These are phyloP conservation scores for Hemileccinum rubropunctum DNA, from an alignment of 768 basidiomycete genomes.

Conservation along the genomic window DNA sequence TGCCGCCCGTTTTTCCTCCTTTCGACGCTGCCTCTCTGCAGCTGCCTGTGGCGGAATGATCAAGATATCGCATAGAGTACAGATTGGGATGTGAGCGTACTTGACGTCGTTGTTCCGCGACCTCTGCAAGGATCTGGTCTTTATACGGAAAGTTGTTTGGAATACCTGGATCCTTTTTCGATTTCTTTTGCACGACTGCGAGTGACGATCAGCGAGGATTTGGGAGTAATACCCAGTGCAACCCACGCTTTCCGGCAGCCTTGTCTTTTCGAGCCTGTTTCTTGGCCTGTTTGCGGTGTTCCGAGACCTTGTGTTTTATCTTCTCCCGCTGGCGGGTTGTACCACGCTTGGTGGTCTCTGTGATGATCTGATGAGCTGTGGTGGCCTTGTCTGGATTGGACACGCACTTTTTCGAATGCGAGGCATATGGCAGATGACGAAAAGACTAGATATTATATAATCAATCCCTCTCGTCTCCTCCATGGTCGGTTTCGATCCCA, in stretches of 20 bases:
- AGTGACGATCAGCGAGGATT: slow-evolving; percentile 1
- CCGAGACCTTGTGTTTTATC: slow-evolving; percentile 71
- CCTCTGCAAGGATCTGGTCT: slow-evolving; percentile 89
- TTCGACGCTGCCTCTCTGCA: slow-evolving; percentile 71
- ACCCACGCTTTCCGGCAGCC: slow-evolving; percentile 80
- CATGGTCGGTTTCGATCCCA: slow-evolving; percentile 34
- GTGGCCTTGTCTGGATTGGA: neutral
- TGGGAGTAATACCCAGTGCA: neutral
- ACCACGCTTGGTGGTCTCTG: slow-evolving; percentile 83
- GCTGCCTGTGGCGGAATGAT: slow-evolving; percentile 47
- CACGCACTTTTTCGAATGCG: slow-evolving; percentile 65
- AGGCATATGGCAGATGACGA: slow-evolving; percentile 58
- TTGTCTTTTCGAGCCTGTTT: slow-evolving; percentile 73
- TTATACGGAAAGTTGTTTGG: slow-evolving; percentile 94
- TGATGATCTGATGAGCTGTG: neutral
- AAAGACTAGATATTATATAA: slow-evolving; percentile 17
- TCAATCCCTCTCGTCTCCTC: neutral
- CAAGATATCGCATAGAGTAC: neutral
- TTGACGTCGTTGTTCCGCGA: slow-evolving; percentile 74
- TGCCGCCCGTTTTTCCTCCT: slow-evolving; percentile 59
- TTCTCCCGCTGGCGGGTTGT: slow-evolving; percentile 72
- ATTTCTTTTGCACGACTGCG: slow-evolving; percentile 40
- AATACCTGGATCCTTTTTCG: slow-evolving; percentile 83
- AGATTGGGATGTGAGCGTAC: slow-evolving; percentile 35
- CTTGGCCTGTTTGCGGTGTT: slow-evolving; percentile 71